Conservation (phyloP, 2,329 filamentous ascomycete species). For the Pseudocercospora macadamiae region DNA sequence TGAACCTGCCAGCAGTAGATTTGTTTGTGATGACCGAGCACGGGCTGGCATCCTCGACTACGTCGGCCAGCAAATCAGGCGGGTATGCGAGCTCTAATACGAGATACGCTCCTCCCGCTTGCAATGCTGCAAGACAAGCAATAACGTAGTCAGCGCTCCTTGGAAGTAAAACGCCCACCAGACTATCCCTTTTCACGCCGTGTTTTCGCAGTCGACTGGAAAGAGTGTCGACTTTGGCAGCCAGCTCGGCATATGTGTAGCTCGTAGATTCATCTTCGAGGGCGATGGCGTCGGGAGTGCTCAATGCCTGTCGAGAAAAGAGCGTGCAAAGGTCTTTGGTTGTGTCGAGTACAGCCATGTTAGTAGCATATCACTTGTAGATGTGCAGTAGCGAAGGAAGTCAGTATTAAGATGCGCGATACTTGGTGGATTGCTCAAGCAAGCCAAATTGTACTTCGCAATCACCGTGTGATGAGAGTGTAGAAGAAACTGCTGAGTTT, state of each 20-base stretch:
- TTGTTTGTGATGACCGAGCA: conserved; percentile 70
- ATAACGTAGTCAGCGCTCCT: conserved; percentile 79
- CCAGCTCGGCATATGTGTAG: conserved; percentile 74
- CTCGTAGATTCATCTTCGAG: conserved; percentile 69
- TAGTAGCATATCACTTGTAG: neutral
- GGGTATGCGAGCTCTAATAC: conserved; percentile 81
- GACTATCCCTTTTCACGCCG: conserved; percentile 71
- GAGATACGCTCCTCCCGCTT: conserved; percentile 77
- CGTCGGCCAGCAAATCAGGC: conserved; percentile 71
- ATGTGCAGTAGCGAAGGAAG: too few relatives aligned
- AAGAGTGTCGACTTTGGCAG: conserved; percentile 67
- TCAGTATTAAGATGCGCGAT: too few relatives aligned
- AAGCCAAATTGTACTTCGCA: neutral
- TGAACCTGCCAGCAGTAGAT: conserved; percentile 67
- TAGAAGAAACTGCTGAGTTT: neutral
- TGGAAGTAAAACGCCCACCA: conserved; percentile 75
- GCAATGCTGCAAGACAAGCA: conserved; percentile 74
- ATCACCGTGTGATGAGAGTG: neutral
- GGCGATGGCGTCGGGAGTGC: conserved; percentile 70
- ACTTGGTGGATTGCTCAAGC: conserved; percentile 3
- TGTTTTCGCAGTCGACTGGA: conserved; percentile 65
- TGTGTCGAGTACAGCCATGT: conserved; percentile 69
- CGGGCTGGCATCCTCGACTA: conserved; percentile 74
- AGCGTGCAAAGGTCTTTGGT: conserved; percentile 73
- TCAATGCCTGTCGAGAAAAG: conserved; percentile 68